Evolutionary conservation across 306 rosid species (phyloP), one percentile per base, ranked within the genome.

Genomic region (Pyrus pyrifolia): DNA sequence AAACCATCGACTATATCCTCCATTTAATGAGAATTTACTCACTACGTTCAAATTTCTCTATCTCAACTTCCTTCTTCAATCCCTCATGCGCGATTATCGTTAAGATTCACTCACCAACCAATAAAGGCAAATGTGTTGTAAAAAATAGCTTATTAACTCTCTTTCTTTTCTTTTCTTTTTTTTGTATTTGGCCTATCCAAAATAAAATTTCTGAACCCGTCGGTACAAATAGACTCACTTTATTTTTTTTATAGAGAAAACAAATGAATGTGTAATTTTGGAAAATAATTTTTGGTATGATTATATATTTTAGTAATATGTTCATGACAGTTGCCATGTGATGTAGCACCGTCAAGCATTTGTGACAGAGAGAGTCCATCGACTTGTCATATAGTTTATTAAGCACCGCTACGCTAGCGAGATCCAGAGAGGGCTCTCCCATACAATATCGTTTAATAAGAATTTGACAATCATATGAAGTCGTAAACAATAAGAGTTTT

Each of bases 351-450:
- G 78, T 44, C 61, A 63, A 45, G 78, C 70, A 29, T 12, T 31
- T 62, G 46, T 38, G 76, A 59, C 31, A 35, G 29, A 10, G 70
- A 44, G 78, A 31, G 4, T 74, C 44, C 78, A 44, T 42, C 14
- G 59, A 61, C 5, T 74, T 29, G 59, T n/a, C 61, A 61, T 74
- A 44, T 74, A 61, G 5, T 61, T 42, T 19, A 45, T 42, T 14
- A 18, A 73, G 19, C 77, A 73, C 77, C 77, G 68, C 58, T 23
- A 58, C 77, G 68, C 58, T 38, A 72, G 42, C 23, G 77, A 42
- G 68, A 73, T 40, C 19, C 51, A 40, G 75, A 53, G 59, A 58
- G 5, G 63, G 63, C 10, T 63, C 22, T 6, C 55, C 55, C 5
- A 4, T 49, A 4, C 55, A 49, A 49, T 49, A 5, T 6, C 17